phyloP scores from a whole-genome alignment of 192 early-diverging fungal genomes.

The Anaeromyces robustus region DNA sequence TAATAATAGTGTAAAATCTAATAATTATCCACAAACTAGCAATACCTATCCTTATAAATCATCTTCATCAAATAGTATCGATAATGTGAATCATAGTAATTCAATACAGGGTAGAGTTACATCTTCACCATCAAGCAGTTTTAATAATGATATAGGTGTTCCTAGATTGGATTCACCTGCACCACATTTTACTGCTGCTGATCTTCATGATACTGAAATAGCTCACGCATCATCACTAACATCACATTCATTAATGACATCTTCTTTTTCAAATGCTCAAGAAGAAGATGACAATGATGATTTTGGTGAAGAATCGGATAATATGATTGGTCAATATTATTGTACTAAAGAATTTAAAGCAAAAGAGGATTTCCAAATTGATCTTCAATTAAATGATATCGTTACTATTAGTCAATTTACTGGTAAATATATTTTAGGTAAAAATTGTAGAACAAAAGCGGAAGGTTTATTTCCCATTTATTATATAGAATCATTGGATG shows the following conservation, averaged over 20 bases:
- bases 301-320: background rate
- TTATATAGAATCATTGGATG: background rate
- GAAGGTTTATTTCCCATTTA: background rate
- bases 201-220: background rate
- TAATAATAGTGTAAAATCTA: too few species aligned
- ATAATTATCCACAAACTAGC: too few species aligned
- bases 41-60: too few species aligned
- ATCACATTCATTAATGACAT: background rate
- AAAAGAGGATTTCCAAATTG: background rate
- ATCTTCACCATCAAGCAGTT: too few species aligned
- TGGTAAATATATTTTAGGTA: background rate
- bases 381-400: background rate
- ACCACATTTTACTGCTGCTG: background rate
- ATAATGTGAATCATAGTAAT: too few species aligned
- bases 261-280: background rate
- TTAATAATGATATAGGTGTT: too few species aligned
- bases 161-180: too few species aligned
- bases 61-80: too few species aligned
- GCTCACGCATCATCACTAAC: background rate
- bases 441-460: background rate
- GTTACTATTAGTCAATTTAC: background rate
- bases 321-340: background rate
- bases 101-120: too few species aligned
- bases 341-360: background rate
- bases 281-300: background rate